A percentile compares a stretch with the other conserved stretches of the same genome.
These are phyloP conservation scores for Glycine latifolia DNA, from an alignment of 306 rosid species.

Conservation along the genomic window DNA sequence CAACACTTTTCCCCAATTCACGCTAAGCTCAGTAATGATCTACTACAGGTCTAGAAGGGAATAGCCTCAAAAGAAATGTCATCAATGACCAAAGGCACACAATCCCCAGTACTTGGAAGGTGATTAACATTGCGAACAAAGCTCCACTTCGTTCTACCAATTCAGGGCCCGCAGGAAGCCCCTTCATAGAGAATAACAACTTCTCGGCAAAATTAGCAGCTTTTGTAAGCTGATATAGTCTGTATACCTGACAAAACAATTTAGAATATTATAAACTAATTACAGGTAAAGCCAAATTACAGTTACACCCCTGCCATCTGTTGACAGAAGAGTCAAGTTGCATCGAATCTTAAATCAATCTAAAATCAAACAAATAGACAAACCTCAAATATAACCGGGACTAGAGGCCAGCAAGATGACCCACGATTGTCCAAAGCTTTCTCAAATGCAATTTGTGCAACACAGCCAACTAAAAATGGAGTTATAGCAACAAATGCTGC, in stretches of 20 bases:
- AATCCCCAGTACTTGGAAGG: constrained; percentile 67
- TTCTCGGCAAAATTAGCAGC: constrained; percentile 73
- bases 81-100: constrained; percentile 87
- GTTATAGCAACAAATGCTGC: constrained; percentile 58
- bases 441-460: constrained; percentile 75
- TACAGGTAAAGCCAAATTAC: constrained; percentile 20
- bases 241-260: constrained; percentile 62
- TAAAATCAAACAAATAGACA: constrained; percentile 20
- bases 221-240: constrained; percentile 83
- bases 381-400: constrained; percentile 89
- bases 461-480: constrained; percentile 74
- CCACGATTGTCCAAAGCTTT: constrained; percentile 48
- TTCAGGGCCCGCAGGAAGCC: constrained; percentile 60
- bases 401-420: constrained; percentile 86
- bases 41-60: constrained; percentile 90
- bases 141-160: constrained; percentile 63
- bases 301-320: not conserved
- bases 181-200: constrained; percentile 66
- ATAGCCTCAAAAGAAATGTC: constrained; percentile 90
- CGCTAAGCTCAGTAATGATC: constrained; percentile 70
- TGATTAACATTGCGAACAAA: constrained; percentile 66
- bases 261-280: constrained; percentile 27
- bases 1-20: constrained; percentile 40
- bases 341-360: constrained; percentile 30
- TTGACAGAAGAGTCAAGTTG: not conserved